These are phyloP conservation scores for Trichophyton benhamiae DNA, from an alignment of 2,329 filamentous ascomycete genomes.

Conservation along the genomic window DNA sequence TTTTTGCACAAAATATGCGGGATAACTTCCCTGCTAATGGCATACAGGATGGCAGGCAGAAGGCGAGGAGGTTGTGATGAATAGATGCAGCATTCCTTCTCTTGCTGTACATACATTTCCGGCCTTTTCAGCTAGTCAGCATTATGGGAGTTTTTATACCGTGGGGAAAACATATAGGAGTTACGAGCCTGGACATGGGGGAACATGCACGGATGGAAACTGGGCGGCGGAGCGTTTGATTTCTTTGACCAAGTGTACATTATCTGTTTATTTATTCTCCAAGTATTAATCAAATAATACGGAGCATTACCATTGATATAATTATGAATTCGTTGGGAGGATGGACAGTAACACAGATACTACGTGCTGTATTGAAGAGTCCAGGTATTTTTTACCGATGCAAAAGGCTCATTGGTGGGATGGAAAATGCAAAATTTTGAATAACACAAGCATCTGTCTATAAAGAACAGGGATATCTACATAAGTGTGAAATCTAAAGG, in stretches of 20 bases:
- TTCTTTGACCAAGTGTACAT: background rate
- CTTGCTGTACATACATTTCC: background rate
- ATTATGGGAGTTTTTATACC: conserved; percentile 1
- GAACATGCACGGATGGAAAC: background rate
- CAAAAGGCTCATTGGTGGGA: background rate
- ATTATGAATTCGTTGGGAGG: too few species aligned
- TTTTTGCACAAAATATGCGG: conserved; percentile 8
- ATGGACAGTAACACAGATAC: background rate
- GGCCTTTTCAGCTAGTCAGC: background rate
- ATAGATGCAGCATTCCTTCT: background rate
- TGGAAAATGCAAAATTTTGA: background rate
- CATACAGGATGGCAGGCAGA: background rate
- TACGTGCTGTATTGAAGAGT: background rate
- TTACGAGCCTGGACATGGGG: background rate
- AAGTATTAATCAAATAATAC: background rate
- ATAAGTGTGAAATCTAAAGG: background rate
- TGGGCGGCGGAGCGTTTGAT: conserved; percentile 1
- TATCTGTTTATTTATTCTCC: background rate
- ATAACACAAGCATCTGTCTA: background rate
- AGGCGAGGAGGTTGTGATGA: conserved; percentile 7
- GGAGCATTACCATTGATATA: background rate
- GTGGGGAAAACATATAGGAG: background rate
- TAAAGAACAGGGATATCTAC: background rate
- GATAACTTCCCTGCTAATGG: background rate
- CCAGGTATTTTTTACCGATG: background rate